These are phyloP conservation scores for Phyllostachys edulis DNA, from an alignment of 176 grass and related monocot species.

Conservation along the genomic window DNA sequence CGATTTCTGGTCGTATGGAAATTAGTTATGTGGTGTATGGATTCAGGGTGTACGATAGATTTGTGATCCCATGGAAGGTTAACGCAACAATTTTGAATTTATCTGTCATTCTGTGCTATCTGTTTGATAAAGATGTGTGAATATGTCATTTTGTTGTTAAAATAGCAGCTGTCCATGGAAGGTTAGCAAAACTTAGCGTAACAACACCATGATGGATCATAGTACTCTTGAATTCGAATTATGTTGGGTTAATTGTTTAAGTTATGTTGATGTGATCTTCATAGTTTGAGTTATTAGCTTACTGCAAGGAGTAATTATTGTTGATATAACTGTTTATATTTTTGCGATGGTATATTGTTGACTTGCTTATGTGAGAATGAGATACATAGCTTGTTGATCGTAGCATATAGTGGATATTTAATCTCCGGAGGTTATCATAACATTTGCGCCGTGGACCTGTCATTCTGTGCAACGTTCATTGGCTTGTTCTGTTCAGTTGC, in stretches of 20 bases:
- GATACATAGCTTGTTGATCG: not conserved
- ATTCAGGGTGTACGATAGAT: not conserved
- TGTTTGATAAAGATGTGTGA: not conserved
- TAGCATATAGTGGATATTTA: not conserved
- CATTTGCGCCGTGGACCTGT: not conserved
- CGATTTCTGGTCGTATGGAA: not conserved
- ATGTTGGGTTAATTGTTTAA: not conserved
- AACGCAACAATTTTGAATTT: not conserved
- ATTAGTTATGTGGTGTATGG: not conserved
- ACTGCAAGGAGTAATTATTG: not conserved
- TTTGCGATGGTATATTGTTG: not conserved
- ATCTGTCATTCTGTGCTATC: not conserved
- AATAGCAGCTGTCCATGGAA: not conserved
- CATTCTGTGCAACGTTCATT: not conserved
- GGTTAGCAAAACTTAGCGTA: not conserved
- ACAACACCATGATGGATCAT: not conserved
- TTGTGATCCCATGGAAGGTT: not conserved
- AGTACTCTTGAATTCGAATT: not conserved
- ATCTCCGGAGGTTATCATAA: not conserved
- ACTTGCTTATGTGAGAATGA: not conserved
- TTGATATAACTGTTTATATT: not conserved
- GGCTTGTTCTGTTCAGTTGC: not conserved
- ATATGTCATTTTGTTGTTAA: not conserved
- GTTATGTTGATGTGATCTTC: not conserved
- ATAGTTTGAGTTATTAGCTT: not conserved